phyloP scores from a whole-genome alignment of 495 filamentous ascomycete genomes.

The Chaetomium fimeti region DNA sequence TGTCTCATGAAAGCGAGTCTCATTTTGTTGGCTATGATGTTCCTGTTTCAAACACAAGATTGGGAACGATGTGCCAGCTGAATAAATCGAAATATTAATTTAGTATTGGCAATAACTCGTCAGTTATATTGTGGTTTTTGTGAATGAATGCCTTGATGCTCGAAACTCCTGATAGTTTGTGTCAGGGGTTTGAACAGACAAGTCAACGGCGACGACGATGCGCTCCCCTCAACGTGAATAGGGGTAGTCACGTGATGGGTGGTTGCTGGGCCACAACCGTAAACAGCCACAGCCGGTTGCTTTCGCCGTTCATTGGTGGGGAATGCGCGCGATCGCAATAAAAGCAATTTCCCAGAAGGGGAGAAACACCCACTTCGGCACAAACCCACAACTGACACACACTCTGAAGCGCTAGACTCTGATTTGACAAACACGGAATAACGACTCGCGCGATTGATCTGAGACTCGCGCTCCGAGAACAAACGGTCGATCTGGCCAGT shows the following conservation, averaged over 20 bases:
- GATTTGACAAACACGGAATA: constrained; percentile 1
- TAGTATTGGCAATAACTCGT: too few species aligned
- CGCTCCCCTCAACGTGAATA: neutral
- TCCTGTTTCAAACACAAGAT: neutral
- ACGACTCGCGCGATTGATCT: neutral
- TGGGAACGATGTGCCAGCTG: neutral
- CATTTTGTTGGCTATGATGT: neutral
- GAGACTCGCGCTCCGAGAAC: neutral
- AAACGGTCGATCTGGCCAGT: neutral
- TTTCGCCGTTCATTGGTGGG: constrained; percentile 18
- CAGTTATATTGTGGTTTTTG: too few species aligned
- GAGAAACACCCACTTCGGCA: constrained; percentile 4
- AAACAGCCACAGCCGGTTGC: constrained; percentile 23
- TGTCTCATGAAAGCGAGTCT: neutral
- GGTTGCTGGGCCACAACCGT: constrained; percentile 32
- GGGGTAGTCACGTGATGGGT: neutral
- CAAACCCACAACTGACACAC: constrained; percentile 4
- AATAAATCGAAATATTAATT: neutral
- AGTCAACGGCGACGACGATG: too few species aligned
- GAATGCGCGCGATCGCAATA: constrained; percentile 11
- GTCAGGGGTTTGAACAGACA: too few species aligned
- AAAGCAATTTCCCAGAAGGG: constrained; percentile 27
- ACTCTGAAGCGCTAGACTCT: constrained; percentile 1
- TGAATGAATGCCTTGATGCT: too few species aligned
- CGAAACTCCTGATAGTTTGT: too few species aligned